These are phyloP conservation scores for Paxillus ammoniavirescens DNA, from an alignment of 768 basidiomycete genomes.

Conservation along the genomic window DNA sequence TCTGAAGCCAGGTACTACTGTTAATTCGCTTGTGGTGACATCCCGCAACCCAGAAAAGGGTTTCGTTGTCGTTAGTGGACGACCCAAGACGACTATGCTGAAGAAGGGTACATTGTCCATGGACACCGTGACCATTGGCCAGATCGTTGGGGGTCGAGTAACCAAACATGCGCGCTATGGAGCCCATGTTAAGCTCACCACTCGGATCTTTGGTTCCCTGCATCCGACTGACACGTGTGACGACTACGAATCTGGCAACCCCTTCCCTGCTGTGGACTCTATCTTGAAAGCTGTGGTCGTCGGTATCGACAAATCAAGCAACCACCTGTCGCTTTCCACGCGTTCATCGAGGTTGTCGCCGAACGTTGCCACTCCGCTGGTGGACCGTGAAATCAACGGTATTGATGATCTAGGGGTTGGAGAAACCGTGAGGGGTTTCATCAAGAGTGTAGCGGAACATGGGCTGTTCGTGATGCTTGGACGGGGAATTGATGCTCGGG, in stretches of 20 bases:
- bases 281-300: slow-evolving; percentile 73
- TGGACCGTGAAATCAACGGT: slow-evolving; percentile 67
- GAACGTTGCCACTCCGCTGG: slow-evolving; percentile 44
- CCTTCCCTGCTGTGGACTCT: slow-evolving; percentile 62
- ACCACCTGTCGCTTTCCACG: slow-evolving; percentile 77
- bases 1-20: slow-evolving; percentile 65
- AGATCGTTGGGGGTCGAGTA: slow-evolving; percentile 79
- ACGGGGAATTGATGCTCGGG: slow-evolving; percentile 80
- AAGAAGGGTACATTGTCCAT: slow-evolving; percentile 56
- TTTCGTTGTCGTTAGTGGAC: slow-evolving; percentile 80
- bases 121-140: slow-evolving; percentile 67
- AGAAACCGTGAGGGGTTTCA: slow-evolving; percentile 78
- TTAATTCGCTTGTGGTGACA: slow-evolving; percentile 84
- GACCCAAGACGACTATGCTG: slow-evolving; percentile 55
- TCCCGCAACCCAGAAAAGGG: slow-evolving; percentile 84
- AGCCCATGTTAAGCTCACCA: slow-evolving; percentile 72
- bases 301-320: slow-evolving; percentile 60
- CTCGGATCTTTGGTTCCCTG: slow-evolving; percentile 70
- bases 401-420: slow-evolving; percentile 68
- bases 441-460: slow-evolving; percentile 83
- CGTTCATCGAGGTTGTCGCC: slow-evolving; percentile 69
- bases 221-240: slow-evolving; percentile 83
- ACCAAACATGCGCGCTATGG: slow-evolving; percentile 70
- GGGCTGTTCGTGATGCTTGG: slow-evolving; percentile 90
- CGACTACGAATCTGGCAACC: slow-evolving; percentile 60